Evolutionary conservation across 23 red algal species (phyloP), one percentile per base, ranked within the genome.

Genomic region (Gracilaria domingensis): DNA sequence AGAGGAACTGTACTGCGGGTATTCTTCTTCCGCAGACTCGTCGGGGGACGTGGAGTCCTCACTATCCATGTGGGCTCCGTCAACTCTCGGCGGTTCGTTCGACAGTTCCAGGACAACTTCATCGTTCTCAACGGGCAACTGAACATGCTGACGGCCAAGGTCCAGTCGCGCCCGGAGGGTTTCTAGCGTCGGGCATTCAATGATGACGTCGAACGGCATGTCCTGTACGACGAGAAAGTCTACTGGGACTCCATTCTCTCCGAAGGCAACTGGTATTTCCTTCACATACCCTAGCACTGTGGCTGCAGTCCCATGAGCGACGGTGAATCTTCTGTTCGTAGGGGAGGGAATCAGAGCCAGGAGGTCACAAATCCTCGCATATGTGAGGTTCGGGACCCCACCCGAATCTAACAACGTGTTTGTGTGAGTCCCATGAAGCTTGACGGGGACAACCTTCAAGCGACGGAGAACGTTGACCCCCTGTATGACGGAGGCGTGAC

Each of bases 11-110:
- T 53, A n/a, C 21, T 36, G 37, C 24, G 34, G 34, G 23, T 42
- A 71, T 12, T 0, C 35, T 21, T 66, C 59, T 18, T 44, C 61
- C 3, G 14, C 82, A 8, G 59, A 85, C 20, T 69, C 82, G 11
- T 56, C 77, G 4, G 77, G 39, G 18, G 64, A 87, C 11, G 83
- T 72, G 44, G 75, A 87, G 24, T 87, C 37, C 20, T 87, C 83
- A 0, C 83, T 87, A 51, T 87, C 83, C 12, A 38, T 87, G 40
- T 49, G 65, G 20, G 42, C 61, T 75, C 48, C 80, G 11, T 83
- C 26, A 9, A 83, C 55, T 13, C 21, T 45, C 12, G 48, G 80
- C 11, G 50, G 55, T 12, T 83, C 80, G 55, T 44, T 59, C 29
- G 34, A 57, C 18, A 57, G 8, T 21, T 26, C 28, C 12, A 87